phyloP scores from a whole-genome alignment of 2,329 filamentous ascomycete species.

The Aspergillus puulaauensis region DNA sequence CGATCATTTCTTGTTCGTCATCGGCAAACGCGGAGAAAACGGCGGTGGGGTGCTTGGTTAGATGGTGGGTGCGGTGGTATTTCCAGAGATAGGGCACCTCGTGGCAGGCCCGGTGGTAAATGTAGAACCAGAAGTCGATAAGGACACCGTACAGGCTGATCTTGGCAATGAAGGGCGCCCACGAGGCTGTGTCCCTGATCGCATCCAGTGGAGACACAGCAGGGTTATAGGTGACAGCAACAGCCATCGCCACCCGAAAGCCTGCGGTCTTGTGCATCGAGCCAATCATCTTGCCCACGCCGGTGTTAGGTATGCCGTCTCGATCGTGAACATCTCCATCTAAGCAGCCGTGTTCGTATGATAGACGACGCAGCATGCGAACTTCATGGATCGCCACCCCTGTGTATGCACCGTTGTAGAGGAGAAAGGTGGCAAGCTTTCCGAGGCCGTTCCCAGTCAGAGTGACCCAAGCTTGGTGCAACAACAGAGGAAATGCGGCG shows the following conservation, averaged over 20 bases:
- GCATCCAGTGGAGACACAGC: neutral
- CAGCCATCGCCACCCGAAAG: neutral
- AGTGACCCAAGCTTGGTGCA: neutral
- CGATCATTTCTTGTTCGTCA: constrained; percentile 7
- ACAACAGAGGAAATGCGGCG: neutral
- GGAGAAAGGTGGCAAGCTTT: neutral
- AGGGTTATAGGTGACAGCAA: neutral
- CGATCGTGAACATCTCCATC: constrained; percentile 2
- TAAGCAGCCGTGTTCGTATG: neutral
- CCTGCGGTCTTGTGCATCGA: neutral
- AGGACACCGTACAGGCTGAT: neutral
- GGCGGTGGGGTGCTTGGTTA: constrained; percentile 2
- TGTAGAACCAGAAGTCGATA: constrained; percentile 7
- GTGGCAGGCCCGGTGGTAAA: constrained; percentile 4
- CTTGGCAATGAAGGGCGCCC: neutral
- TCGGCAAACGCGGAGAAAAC: constrained; percentile 1
- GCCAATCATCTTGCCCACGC: neutral
- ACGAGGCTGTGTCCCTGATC: neutral
- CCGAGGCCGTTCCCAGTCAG: neutral
- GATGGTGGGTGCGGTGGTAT: constrained; percentile 5
- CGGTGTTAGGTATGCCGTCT: constrained; percentile 1
- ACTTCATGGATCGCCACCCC: neutral
- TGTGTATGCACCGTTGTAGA: neutral
- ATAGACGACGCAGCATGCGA: neutral
- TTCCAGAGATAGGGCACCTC: constrained; percentile 1